Conservation (phyloP, 2,329 filamentous ascomycete genomes). For the Xylariaceae sp. region DNA sequence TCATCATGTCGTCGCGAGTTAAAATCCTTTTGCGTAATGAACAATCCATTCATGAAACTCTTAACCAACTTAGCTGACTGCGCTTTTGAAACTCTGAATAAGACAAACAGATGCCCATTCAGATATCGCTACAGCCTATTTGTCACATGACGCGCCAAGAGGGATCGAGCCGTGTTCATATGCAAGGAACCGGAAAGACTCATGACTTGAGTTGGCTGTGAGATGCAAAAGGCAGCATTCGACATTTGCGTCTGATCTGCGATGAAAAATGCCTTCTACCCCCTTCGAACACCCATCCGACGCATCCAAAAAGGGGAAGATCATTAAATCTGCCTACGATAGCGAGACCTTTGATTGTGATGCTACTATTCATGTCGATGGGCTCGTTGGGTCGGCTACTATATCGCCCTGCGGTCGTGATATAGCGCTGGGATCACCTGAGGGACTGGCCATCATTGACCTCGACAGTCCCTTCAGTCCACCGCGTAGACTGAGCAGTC, state of each 20-base stretch:
- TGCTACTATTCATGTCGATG: slow-evolving; percentile 77
- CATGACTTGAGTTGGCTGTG: slow-evolving; percentile 5
- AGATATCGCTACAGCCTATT: no score
- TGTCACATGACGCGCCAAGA: no score
- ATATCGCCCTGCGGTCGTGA: slow-evolving; percentile 90
- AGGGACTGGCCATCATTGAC: slow-evolving; percentile 87
- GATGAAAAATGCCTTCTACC: slow-evolving; percentile 43
- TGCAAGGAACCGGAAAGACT: no score
- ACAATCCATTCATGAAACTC: no score
- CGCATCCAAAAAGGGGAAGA: slow-evolving; percentile 52
- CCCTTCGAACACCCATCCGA: slow-evolving; percentile 44
- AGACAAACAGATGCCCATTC: no score
- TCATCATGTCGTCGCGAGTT: no score
- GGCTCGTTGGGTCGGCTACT: slow-evolving; percentile 80
- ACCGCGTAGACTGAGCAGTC: slow-evolving; percentile 74
- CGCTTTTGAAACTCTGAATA: no score
- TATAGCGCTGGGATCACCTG: slow-evolving; percentile 83
- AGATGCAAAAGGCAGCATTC: slow-evolving; percentile 5
- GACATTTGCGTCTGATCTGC: neutral
- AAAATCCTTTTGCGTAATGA: no score
- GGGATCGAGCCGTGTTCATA: no score
- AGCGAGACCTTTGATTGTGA: slow-evolving; percentile 85
- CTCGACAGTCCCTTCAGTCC: slow-evolving; percentile 84
- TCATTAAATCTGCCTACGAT: slow-evolving; percentile 68
- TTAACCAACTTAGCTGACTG: no score